A percentile compares a stretch with the other conserved stretches of the same genome.
phyloP scores from a whole-genome alignment of 164 flowering plant species.

The Sextonia rubra region DNA sequence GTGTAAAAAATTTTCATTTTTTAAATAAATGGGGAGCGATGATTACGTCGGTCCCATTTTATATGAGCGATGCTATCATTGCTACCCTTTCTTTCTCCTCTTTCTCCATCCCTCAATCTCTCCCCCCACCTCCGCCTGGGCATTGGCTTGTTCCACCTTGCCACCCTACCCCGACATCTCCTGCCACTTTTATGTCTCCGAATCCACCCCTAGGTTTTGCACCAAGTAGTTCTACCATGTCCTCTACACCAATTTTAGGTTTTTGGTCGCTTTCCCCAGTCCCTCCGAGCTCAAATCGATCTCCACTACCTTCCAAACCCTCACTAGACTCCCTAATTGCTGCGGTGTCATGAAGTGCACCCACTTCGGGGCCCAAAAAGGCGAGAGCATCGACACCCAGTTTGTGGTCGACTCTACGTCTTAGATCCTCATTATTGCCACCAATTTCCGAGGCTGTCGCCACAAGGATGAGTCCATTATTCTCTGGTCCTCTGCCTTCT shows the following conservation, averaged over 20 bases:
- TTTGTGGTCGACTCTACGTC: constrained; percentile 63
- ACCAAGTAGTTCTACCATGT: constrained; percentile 75
- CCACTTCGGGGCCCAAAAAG: constrained; percentile 24
- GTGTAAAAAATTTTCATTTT: no score
- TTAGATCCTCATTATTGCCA: constrained; percentile 56
- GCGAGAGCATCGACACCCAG: constrained; percentile 44
- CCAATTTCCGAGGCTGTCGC: constrained; percentile 46
- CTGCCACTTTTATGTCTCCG: constrained; percentile 48
- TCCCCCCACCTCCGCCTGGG: constrained; percentile 63
- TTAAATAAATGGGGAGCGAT: no score
- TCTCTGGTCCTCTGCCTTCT: constrained; percentile 48
- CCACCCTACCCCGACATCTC: constrained; percentile 53
- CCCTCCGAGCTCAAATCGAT: constrained; percentile 40
- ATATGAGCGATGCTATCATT: no score
- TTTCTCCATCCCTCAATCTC: constrained; percentile 57
- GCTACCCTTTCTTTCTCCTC: no score
- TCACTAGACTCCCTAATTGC: constrained; percentile 60
- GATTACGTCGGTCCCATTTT: no score
- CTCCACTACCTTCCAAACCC: constrained; percentile 35
- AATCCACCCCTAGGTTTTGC: constrained; percentile 53
- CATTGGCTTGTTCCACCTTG: constrained; percentile 59
- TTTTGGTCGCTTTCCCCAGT: constrained; percentile 70
- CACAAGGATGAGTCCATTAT: constrained; percentile 37
- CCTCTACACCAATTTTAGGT: constrained; percentile 79
- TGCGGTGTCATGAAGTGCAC: constrained; percentile 57